Conservation (phyloP, 208 protist genomes). For the Leptomonas pyrrhocoris region DNA sequence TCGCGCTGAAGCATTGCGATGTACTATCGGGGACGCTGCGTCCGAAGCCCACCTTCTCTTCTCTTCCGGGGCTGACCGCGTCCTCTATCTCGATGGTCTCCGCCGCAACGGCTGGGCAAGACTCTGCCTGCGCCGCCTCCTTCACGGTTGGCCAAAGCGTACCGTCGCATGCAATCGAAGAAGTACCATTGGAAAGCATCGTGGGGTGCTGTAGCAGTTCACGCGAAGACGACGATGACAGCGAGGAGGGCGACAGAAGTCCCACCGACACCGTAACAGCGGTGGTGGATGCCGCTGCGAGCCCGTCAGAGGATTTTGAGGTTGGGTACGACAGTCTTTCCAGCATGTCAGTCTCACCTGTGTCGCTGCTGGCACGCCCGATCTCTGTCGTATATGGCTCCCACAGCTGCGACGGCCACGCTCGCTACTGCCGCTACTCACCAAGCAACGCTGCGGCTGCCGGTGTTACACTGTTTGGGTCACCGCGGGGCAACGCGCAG, state of each 20-base stretch:
- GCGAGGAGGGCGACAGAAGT: background rate
- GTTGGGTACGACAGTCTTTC: background rate
- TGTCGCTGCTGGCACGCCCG: background rate
- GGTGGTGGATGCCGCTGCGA: background rate
- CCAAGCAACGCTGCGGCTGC: background rate
- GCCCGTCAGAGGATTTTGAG: background rate
- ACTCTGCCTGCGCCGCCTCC: background rate
- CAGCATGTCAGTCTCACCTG: background rate
- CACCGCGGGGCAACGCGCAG: background rate
- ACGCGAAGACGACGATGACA: background rate
- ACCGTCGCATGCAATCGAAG: background rate
- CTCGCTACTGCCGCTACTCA: background rate
- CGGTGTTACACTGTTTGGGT: background rate
- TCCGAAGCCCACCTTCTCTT: slow-evolving; percentile 13
- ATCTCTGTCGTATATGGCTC: slow-evolving; percentile 1
- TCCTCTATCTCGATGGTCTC: background rate
- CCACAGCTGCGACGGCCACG: background rate
- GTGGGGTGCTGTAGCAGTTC: background rate
- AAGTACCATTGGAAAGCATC: slow-evolving; percentile 16
- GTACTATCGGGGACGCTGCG: slow-evolving; percentile 3
- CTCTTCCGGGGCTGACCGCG: background rate
- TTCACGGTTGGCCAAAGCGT: slow-evolving; percentile 7
- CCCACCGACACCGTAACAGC: background rate
- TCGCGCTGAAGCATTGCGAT: background rate
- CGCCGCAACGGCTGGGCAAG: background rate